Percentiles rank a stretch among this genome's conserved stretches.
These are phyloP conservation scores for Zygosaccharomyces pseudobailii DNA, from an alignment of 1,139 yeast genomes.

Conservation along the genomic window DNA sequence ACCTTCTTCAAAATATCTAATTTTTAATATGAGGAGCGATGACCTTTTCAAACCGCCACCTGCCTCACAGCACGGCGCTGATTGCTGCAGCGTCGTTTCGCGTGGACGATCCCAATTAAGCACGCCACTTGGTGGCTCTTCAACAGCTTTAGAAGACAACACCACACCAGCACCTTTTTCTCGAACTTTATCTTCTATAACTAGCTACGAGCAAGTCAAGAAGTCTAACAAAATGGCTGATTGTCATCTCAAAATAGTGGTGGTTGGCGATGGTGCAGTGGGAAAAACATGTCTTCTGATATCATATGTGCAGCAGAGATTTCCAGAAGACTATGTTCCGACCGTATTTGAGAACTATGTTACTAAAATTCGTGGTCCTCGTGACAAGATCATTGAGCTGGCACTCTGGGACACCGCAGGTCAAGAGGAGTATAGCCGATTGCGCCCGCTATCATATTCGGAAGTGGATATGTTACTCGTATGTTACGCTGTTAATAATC, in stretches of 20 bases:
- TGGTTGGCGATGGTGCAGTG: constrained; percentile 92
- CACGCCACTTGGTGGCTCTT: constrained; percentile 10
- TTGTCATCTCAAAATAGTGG: constrained; percentile 53
- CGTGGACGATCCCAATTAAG: constrained; percentile 10
- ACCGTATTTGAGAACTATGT: constrained; percentile 85
- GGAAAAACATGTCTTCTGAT: constrained; percentile 87
- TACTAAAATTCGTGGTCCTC: constrained; percentile 55
- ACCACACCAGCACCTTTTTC: constrained; percentile 20
- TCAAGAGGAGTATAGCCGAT: constrained; percentile 83
- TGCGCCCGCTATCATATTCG: constrained; percentile 79
- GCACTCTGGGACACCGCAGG: constrained; percentile 95
- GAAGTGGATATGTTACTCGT: constrained; percentile 71
- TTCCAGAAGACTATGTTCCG: constrained; percentile 77
- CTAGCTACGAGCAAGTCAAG: constrained; percentile 24
- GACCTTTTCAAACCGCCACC: constrained; percentile 3
- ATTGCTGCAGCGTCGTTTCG: constrained; percentile 9
- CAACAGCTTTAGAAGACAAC: constrained; percentile 13
- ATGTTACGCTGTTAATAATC: constrained; percentile 68
- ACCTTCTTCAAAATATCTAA: background rate
- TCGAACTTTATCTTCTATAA: constrained; percentile 24
- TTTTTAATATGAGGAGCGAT: background rate
- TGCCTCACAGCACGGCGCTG: constrained; percentile 8
- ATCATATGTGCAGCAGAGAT: constrained; percentile 73
- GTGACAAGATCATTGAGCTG: constrained; percentile 49
- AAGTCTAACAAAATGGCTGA: constrained; percentile 19